phyloP scores from a whole-genome alignment of 768 basidiomycete genomes.

The Leccinum boreale region DNA sequence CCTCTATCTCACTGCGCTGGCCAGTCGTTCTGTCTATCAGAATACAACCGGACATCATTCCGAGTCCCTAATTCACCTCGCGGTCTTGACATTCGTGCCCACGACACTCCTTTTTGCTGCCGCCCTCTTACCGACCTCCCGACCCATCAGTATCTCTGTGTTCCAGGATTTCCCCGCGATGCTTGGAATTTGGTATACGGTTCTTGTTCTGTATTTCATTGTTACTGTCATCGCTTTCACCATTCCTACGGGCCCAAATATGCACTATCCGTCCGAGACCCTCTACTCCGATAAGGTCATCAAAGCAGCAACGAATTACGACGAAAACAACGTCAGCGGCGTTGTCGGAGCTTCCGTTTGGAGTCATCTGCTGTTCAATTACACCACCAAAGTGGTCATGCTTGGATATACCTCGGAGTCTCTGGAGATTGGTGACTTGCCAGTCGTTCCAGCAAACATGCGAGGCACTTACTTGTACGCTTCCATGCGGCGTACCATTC shows the following conservation, averaged over 20 bases:
- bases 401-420: conserved; percentile 71
- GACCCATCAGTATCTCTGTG: conserved; percentile 31
- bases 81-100: conserved; percentile 50
- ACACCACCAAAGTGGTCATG: conserved; percentile 84
- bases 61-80: conserved; percentile 59
- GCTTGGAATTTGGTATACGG: conserved; percentile 49
- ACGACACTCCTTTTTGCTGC: conserved; percentile 41
- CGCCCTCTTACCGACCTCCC: conserved; percentile 55
- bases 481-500: conserved; percentile 59
- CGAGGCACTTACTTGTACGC: conserved; percentile 62
- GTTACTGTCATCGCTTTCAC: conserved; percentile 41
- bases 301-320: conserved; percentile 53
- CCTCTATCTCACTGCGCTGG: conserved; percentile 55
- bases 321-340: conserved; percentile 75
- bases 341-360: conserved; percentile 44
- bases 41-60: conserved; percentile 40
- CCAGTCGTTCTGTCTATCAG: conserved; percentile 47
- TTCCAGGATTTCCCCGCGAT: conserved; percentile 20
- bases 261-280: conserved; percentile 68
- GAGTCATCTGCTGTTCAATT: conserved; percentile 68
- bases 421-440: conserved; percentile 85
- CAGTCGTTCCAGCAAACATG: conserved; percentile 73
- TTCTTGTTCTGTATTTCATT: conserved; percentile 48
- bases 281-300: conserved; percentile 77
- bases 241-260: conserved; percentile 68